Base-by-base conservation (phyloP, 441 rosid species). In the Bocquillonia castaneifolia region DNA sequence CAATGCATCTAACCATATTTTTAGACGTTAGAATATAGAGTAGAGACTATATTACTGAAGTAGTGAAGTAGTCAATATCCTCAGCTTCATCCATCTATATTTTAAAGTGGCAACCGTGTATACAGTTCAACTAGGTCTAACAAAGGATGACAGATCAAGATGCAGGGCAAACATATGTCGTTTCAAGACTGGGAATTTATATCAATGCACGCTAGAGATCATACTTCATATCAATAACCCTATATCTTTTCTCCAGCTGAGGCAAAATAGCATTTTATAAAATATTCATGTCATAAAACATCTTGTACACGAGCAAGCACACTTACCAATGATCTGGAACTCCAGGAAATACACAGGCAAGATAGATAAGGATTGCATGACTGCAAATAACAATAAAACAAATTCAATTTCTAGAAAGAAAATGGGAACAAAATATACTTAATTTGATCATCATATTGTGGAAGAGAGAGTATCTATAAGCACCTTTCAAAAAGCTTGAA, bases 401-500 rank as follows among this genome's bases (percentile, higher is more conserved):
- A 45, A 7, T 6, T 25, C 22, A 53, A 63, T 50, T 32, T 26
- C 8, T 15, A 23, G 4, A 3, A 39, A n/a, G n/a, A n/a, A 25
- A 45, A 53, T 40, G 4, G 62, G 37, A 54, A 22, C n/a, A 12
- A 0, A 37, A 14, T 15, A 29, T 8, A 6, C 26, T 18, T 23
- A 26, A 59, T n/a, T 28, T 18, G 15, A 29, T 47, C 47, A 15
- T 13, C 10, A 42, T 5, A 44, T 40, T 26, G 28, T 57, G 17
- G 63, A 2, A 12, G 58, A 64, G 22, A 64, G 5, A 63, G 63
- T 10, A 28, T 22, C 14, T 6, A 48, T 15, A 71, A 36, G 22
- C 73, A 92, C 98, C 98, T 93, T 79, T 93, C 98, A 63, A 83
- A 93, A 37, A 93, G 86, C 82, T 81, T 86, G 75, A 89, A 81